These are phyloP conservation scores for Penicillium sp. DNA, from an alignment of 2,329 filamentous ascomycete species.

Conservation along the genomic window DNA sequence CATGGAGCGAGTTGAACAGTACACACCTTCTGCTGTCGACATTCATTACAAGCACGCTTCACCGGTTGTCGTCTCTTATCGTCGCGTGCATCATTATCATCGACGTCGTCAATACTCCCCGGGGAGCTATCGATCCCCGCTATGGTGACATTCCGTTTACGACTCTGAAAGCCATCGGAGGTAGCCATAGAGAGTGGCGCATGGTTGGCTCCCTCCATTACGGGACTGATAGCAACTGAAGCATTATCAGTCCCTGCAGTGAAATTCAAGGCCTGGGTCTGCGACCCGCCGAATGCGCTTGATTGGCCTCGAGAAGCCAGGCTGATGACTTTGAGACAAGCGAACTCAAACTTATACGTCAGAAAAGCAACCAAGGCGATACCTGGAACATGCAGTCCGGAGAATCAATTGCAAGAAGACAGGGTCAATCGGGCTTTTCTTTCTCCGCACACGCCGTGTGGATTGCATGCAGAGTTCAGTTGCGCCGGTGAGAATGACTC, in stretches of 20 bases:
- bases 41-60: conserved; percentile 64
- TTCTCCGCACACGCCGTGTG: conserved; percentile 12
- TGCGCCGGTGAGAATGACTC: conserved; percentile 13
- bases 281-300: conserved; percentile 35
- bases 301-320: conserved; percentile 34
- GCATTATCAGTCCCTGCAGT: conserved; percentile 31
- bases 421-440: conserved; percentile 3
- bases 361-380: conserved; percentile 5
- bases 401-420: conserved; percentile 1
- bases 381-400: background rate
- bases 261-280: conserved; percentile 25
- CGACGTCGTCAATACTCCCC: conserved; percentile 42
- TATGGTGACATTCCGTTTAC: conserved; percentile 41
- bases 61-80: conserved; percentile 44
- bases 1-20: conserved; percentile 2
- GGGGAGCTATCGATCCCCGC: conserved; percentile 46
- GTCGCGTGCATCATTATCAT: conserved; percentile 41
- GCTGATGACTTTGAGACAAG: conserved; percentile 25
- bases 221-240: conserved; percentile 32
- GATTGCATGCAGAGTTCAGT: conserved; percentile 12
- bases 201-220: conserved; percentile 35
- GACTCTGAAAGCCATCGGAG: conserved; percentile 29
- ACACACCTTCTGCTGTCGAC: conserved; percentile 61
- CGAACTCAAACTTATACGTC: conserved; percentile 10
- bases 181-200: conserved; percentile 25